phyloP scores from a whole-genome alignment of 306 rosid species.

The Gastrolobium bilobum region DNA sequence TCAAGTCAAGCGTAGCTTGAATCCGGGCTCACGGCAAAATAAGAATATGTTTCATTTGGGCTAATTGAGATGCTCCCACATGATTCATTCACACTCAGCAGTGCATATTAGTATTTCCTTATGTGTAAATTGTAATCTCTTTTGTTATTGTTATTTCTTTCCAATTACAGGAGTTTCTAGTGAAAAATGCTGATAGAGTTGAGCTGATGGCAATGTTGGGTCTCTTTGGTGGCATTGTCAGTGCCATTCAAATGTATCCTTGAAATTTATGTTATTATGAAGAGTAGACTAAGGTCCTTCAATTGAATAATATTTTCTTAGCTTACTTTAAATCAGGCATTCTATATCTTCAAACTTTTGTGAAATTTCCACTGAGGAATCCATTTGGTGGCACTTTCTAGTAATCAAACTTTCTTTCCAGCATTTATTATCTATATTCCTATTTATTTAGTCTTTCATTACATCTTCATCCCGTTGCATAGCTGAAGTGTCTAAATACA shows the following conservation, averaged over 20 bases:
- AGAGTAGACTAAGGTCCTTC: conserved; percentile 16
- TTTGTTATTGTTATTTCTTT: conserved; percentile 31
- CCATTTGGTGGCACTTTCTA: neutral
- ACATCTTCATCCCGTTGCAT: conserved; percentile 8
- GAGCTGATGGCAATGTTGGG: conserved; percentile 90
- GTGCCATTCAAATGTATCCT: conserved; percentile 93
- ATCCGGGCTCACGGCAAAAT: conserved; percentile 1
- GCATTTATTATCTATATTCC: neutral
- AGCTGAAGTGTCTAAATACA: neutral
- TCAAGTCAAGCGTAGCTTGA: neutral
- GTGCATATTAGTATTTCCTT: neutral
- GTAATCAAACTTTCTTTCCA: neutral
- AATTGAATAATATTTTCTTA: neutral
- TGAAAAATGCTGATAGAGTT: conserved; percentile 83
- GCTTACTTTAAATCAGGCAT: neutral
- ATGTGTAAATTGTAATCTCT: neutral
- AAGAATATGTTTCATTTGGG: neutral
- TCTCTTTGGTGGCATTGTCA: conserved; percentile 74
- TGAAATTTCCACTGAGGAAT: conserved; percentile 11
- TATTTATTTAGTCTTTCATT: neutral
- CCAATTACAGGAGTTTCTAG: conserved; percentile 78
- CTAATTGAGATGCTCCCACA: conserved; percentile 25
- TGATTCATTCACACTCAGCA: neutral
- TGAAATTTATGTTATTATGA: conserved; percentile 19
- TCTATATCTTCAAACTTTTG: neutral